Evolutionary conservation across 2,329 filamentous ascomycete genomes (phyloP), one percentile per base, ranked within the genome.

Genomic region (Hirsutella minnesotensis): DNA sequence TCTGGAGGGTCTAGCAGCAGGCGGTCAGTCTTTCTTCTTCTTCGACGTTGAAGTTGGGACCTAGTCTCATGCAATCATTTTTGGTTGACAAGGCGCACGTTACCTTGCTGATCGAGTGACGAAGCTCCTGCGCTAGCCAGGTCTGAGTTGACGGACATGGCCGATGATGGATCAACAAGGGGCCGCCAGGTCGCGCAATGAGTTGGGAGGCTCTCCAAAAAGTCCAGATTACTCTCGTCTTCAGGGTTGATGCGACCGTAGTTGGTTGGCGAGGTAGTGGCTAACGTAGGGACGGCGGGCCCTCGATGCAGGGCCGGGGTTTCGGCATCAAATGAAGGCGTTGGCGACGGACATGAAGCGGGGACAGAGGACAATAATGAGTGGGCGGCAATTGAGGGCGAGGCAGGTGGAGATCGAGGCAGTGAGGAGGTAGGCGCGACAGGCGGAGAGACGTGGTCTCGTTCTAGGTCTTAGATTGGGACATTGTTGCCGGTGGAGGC

Each of bases 191-290:
- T 46, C 41, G 29, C 39, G 20, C 18, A 41, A 39, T 56, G 49
- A 30, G 52, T 51, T 2, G 56, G 53, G 27, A 61, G 53, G 22
- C 51, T 45, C 15, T 53, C 47, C 27, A 63, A 47, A 7, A 60
- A 46, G 18, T 48, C 46, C n/a, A 62, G 47, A 45, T 57, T 59
- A 24, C 55, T 52, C 47, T 64, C 58, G 40, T 63, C 56, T 46
- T 61, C 62, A 2, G 62, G 57, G 42, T 62, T 58, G 47, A 61
- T 49, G 31, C 59, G 53, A 35, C 57, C 61, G 44, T 62, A 64
- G 40, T 53, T 53, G 36, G 42, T 41, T 8, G 50, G 44, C 13
- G 50, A 55, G 9, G 51, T 47, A 10, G 47, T 44, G 5, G 38
- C 48, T 8, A 44, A 29, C 8, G 51, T 49, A 16, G 52, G 46